phyloP scores from a whole-genome alignment of 345 rosid species.

The Noccaea caerulescens region DNA sequence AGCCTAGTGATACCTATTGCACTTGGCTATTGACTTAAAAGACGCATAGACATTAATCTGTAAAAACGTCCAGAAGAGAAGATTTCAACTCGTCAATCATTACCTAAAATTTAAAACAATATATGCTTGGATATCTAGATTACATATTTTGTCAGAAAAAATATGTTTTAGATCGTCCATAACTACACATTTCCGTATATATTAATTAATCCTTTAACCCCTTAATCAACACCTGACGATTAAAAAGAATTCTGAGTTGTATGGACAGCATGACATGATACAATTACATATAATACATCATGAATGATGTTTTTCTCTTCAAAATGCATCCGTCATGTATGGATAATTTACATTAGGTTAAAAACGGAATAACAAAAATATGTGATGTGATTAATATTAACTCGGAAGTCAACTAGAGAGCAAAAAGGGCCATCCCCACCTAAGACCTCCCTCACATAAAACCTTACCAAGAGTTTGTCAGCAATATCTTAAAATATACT shows the following conservation, averaged over 20 bases:
- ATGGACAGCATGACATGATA: background rate
- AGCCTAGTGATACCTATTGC: too few species aligned
- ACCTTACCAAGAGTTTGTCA: conserved; percentile 25
- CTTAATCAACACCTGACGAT: background rate
- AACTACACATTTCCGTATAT: background rate
- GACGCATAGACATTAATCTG: too few species aligned
- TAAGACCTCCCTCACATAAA: conserved; percentile 59
- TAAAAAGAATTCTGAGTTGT: background rate
- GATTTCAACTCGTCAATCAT: too few species aligned
- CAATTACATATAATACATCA: background rate
- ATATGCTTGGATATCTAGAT: background rate
- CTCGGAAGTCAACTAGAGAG: conserved; percentile 57
- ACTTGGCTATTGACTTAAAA: too few species aligned
- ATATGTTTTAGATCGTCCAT: background rate
- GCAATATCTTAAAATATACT: conserved; percentile 27
- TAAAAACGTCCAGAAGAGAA: too few species aligned
- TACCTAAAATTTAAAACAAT: too few species aligned
- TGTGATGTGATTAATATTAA: conserved; percentile 17
- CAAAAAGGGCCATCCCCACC: conserved; percentile 55
- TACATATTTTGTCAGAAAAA: background rate
- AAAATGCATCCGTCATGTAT: background rate
- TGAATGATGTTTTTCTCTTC: conserved; percentile 15
- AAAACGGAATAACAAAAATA: background rate
- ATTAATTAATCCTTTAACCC: background rate
- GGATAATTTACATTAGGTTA: conserved; percentile 13